Conservation (phyloP, 78 protist species). For the Protostelium mycophagum region DNA sequence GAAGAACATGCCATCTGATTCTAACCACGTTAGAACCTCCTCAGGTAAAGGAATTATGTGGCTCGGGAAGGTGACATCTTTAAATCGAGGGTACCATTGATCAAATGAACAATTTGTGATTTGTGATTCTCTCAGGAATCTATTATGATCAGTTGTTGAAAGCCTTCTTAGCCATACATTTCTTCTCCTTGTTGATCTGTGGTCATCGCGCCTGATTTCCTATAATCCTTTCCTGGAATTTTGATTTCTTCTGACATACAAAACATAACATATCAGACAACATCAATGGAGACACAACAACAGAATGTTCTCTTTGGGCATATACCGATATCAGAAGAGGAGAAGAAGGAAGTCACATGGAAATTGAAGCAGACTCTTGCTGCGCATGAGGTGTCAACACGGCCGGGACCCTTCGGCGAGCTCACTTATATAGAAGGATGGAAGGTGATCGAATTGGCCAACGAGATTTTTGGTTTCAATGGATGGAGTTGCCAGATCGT, state of each 20-base stretch:
- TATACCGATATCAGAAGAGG: constrained; percentile 13
- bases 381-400: constrained; percentile 5
- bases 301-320: constrained; percentile 27
- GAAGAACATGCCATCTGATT: background rate
- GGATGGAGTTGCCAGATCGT: constrained; percentile 66
- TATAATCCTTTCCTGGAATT: no score
- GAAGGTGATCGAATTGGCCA: constrained; percentile 70
- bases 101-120: background rate
- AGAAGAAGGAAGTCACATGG: background rate
- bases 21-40: background rate
- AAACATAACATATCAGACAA: background rate
- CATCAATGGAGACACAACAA: background rate
- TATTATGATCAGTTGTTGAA: no score
- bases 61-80: background rate
- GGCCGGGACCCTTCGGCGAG: constrained; percentile 11
- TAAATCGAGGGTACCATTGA: background rate
- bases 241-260: no score
- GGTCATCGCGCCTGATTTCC: no score
- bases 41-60: background rate
- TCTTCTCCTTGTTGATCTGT: no score
- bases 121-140: background rate
- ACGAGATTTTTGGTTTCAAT: constrained; percentile 66
- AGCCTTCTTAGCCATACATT: no score
- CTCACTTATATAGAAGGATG: constrained; percentile 59
- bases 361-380: background rate